A percentile compares a stretch with the other conserved stretches of the same genome.
These are phyloP conservation scores for Colletotrichum godetiae DNA, from an alignment of 2,329 filamentous ascomycete species.

Conservation along the genomic window DNA sequence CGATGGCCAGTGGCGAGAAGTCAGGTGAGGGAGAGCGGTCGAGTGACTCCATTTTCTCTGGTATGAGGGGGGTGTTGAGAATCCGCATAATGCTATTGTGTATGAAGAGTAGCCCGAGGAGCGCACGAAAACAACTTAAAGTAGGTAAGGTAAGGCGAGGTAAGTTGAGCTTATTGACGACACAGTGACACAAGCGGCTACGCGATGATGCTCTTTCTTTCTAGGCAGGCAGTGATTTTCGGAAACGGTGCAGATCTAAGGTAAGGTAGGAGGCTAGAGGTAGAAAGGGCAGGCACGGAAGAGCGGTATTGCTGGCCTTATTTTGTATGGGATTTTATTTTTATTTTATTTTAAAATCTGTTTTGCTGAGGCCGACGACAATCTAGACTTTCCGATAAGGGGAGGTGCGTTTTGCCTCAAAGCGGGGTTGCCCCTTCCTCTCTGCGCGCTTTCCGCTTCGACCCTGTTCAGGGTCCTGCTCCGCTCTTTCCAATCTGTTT, in stretches of 20 bases:
- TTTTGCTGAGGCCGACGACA: conserved; percentile 25
- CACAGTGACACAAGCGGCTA: neutral
- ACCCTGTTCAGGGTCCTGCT: neutral
- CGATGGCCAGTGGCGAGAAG: conserved; percentile 62
- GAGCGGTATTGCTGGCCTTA: conserved; percentile 27
- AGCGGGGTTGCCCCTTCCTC: conserved; percentile 37
- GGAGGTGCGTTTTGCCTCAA: conserved; percentile 32
- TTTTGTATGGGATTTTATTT: conserved; percentile 10
- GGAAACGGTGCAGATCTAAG: neutral
- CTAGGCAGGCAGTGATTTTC: neutral
- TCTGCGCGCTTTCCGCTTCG: neutral
- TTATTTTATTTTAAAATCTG: neutral
- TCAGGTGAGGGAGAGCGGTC: conserved; percentile 57
- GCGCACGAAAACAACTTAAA: neutral
- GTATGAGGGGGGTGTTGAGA: conserved; percentile 31
- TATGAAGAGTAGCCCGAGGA: neutral
- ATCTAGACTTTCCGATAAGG: conserved; percentile 36
- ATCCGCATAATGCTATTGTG: conserved; percentile 29
- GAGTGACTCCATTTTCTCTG: conserved; percentile 23
- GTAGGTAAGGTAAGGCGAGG: neutral
- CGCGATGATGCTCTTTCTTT: neutral
- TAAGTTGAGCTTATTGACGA: neutral
- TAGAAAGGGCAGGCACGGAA: neutral
- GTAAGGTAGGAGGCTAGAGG: neutral
- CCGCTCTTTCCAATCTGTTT: neutral